phyloP scores from a whole-genome alignment of 768 basidiomycete genomes.

The Asterophora lycoperdoides region DNA sequence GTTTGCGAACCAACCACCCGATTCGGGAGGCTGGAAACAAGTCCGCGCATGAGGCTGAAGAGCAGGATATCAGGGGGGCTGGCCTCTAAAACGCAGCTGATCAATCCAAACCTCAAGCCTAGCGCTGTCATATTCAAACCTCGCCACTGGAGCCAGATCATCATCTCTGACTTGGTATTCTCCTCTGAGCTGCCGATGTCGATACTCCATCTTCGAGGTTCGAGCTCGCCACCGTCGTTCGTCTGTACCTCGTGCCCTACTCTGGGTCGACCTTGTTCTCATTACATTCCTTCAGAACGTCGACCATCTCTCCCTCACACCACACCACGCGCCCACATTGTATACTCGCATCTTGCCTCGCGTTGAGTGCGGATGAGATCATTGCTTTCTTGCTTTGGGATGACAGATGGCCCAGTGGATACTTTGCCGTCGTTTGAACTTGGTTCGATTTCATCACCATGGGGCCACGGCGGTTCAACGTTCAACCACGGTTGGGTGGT shows the following conservation, averaged over 20 bases:
- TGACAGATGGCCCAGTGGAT: neutral
- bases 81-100: no score
- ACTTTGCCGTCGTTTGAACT: no score
- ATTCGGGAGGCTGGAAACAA: no score
- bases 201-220: slow-evolving; percentile 50
- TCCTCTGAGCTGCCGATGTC: slow-evolving; percentile 65
- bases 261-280: slow-evolving; percentile 44
- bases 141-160: slow-evolving; percentile 69
- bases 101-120: slow-evolving; percentile 65
- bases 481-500: no score
- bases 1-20: no score
- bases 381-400: neutral
- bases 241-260: slow-evolving; percentile 84
- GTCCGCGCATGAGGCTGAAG: no score
- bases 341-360: neutral
- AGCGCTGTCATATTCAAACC: slow-evolving; percentile 79
- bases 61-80: no score
- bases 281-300: neutral
- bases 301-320: no score
- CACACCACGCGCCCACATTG: no score
- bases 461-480: no score
- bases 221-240: slow-evolving; percentile 70
- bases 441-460: no score
- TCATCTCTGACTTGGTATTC: slow-evolving; percentile 82
- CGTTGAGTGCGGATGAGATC: neutral